Base-by-base conservation (phyloP, 2,329 filamentous ascomycete species). In the Aspergillus latus region DNA sequence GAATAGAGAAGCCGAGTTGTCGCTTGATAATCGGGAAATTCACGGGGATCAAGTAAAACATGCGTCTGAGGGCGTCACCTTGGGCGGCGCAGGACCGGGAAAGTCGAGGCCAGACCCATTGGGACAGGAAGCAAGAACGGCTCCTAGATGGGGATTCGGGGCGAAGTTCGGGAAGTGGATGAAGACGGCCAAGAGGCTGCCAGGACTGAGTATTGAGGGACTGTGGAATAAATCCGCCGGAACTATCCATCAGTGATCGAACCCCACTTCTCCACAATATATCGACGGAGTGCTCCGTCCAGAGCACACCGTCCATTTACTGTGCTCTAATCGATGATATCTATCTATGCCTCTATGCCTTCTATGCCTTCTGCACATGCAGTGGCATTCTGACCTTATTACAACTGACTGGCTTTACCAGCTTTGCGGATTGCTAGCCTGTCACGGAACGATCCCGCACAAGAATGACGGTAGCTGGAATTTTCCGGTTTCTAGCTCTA, bases 91-190 rank as follows among this genome's bases (percentile, higher is more conserved):
- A 59, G 26, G 49, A 26, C 48, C 43, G 54, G 36, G 52, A 50
- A 21, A 47, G 49, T 32, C 54, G 32, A 55, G 54, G 52, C 56
- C 45, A 57, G 61, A 56, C 58, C 62, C 62, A 63, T 64, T 48
- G 58, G 44, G 43, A 36, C 40, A 50, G 48, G 53, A 46, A 52
- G 42, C 34, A 29, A 16, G 52, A 40, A 55, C 54, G 55, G 60
- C 59, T 61, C 51, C 51, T 56, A 15, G 44, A 47, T 21, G 42
- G 6, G 54, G 36, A 28, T 52, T 64, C 58, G 58, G 62, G 59
- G 62, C 57, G 46, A 59, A 58, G 54, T 43, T 60, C 62, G 62
- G 63, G 61, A 64, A 60, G 57, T 60, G 59, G 52, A 44, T 50
- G 43, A 49, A 15, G 13, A 21, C 44, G 29, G 4, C 2, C 5